phyloP scores from a whole-genome alignment of 768 basidiomycete species.

The Pisolithus orientalis region DNA sequence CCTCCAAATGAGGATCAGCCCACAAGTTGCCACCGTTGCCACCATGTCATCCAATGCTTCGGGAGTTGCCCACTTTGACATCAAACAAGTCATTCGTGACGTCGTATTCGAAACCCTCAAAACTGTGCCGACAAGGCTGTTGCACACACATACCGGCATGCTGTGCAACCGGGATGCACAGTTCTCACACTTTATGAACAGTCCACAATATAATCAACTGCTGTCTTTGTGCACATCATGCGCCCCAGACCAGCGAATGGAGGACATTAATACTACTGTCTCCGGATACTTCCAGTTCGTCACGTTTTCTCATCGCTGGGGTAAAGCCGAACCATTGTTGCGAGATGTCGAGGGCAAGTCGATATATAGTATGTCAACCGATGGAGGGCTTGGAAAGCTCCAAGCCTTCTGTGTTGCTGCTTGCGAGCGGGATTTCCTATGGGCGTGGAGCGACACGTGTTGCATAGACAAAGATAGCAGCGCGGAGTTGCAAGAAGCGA shows the following conservation, averaged over 20 bases:
- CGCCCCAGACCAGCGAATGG: neutral
- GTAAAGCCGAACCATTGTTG: neutral
- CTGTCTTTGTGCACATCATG: neutral
- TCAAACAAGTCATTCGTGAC: neutral
- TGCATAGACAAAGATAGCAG: no score
- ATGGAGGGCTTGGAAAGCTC: constrained; percentile 12
- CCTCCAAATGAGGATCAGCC: no score
- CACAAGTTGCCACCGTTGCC: no score
- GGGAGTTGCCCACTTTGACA: neutral
- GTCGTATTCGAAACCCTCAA: neutral
- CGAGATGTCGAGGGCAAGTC: neutral
- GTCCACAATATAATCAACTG: neutral
- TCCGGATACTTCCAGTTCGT: no score
- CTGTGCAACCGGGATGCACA: neutral
- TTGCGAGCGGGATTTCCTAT: constrained; percentile 10
- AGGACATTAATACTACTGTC: neutral
- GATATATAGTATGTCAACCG: neutral
- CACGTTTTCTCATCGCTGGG: no score
- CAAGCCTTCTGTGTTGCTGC: constrained; percentile 18
- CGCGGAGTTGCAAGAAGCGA: no score
- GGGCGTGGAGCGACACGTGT: neutral
- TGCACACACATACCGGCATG: neutral
- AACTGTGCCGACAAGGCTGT: neutral
- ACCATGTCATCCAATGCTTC: neutral
- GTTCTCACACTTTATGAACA: neutral